Percentiles rank a stretch among this genome's conserved stretches.
These are phyloP conservation scores for Candida stauntonica DNA, from an alignment of 805 yeast genomes.

Conservation along the genomic window DNA sequence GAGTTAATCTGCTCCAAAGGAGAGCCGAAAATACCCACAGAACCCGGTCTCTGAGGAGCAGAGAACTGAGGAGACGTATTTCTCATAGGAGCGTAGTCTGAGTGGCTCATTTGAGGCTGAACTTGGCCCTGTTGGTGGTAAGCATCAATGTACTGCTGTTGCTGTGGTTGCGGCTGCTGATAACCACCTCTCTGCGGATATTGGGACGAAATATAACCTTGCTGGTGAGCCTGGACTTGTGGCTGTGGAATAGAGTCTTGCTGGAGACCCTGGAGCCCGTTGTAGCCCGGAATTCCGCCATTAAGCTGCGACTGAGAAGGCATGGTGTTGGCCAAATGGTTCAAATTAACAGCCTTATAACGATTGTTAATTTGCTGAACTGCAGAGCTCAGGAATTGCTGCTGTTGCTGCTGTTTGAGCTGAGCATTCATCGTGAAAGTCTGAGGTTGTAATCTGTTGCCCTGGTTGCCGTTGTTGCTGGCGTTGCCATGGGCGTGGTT, in stretches of 20 bases:
- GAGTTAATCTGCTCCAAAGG: slow-evolving; percentile 19
- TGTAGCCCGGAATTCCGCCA: too few species aligned
- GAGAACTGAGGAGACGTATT: slow-evolving; percentile 18
- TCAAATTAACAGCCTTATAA: slow-evolving; percentile 11
- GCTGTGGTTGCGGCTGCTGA: neutral
- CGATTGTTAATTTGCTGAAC: slow-evolving; percentile 19
- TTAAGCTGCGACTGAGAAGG: too few species aligned
- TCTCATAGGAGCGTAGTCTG: slow-evolving; percentile 15
- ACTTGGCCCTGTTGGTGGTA: slow-evolving; percentile 8
- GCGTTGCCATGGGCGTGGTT: slow-evolving; percentile 4
- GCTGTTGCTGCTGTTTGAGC: slow-evolving; percentile 25
- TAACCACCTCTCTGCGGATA: slow-evolving; percentile 2
- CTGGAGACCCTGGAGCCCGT: too few species aligned
- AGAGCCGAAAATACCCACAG: slow-evolving; percentile 14
- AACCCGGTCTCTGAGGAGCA: slow-evolving; percentile 14
- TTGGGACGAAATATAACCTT: neutral
- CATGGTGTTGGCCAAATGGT: too few species aligned
- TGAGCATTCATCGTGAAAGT: slow-evolving; percentile 22
- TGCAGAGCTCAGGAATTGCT: slow-evolving; percentile 17
- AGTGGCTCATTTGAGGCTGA: slow-evolving; percentile 9
- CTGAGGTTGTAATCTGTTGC: slow-evolving; percentile 13
- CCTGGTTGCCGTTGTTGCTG: slow-evolving; percentile 7
- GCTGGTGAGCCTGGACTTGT: slow-evolving; percentile 4
- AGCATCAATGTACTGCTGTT: neutral
- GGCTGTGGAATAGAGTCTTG: too few species aligned